Evolutionary conservation across 176 grass and related monocot genomes (phyloP).

Genomic region (Guadua angustifolia): DNA sequence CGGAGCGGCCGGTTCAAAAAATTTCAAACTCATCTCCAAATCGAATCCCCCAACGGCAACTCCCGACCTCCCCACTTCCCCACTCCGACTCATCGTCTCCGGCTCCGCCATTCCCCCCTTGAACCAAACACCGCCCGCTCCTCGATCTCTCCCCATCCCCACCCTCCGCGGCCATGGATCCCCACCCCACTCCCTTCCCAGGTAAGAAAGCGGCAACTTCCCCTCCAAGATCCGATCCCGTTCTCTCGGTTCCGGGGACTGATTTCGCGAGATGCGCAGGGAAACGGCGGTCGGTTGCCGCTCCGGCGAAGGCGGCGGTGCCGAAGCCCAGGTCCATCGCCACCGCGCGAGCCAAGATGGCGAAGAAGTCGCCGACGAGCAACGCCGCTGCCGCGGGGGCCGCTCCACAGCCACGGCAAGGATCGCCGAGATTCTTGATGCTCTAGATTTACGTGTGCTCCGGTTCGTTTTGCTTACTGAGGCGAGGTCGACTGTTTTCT

Average conservation of each 20-base stretch:
- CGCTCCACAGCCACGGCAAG: conserved; percentile 40
- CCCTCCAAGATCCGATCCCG: not conserved
- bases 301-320: conserved; percentile 12
- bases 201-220: conserved; percentile 30
- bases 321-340: conserved; percentile 44
- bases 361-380: conserved; percentile 33
- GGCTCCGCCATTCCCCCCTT: not conserved
- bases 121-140: not conserved
- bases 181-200: conserved; percentile 51
- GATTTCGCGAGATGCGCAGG: conserved; percentile 5
- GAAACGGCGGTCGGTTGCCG: conserved; percentile 38
- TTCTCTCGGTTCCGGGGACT: not conserved
- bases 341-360: conserved; percentile 27
- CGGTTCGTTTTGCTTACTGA: not conserved
- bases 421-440: not conserved
- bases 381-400: not conserved
- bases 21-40: conserved; percentile 31
- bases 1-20: conserved; percentile 47
- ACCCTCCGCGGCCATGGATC: conserved; percentile 42
- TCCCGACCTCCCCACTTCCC: not conserved
- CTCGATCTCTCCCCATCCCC: not conserved
- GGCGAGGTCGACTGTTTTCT: not conserved
- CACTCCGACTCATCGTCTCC: not conserved
- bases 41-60: conserved; percentile 26
- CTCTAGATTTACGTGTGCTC: not conserved